Base-by-base conservation (phyloP, 2,329 filamentous ascomycete species). In the Clonostachys solani region DNA sequence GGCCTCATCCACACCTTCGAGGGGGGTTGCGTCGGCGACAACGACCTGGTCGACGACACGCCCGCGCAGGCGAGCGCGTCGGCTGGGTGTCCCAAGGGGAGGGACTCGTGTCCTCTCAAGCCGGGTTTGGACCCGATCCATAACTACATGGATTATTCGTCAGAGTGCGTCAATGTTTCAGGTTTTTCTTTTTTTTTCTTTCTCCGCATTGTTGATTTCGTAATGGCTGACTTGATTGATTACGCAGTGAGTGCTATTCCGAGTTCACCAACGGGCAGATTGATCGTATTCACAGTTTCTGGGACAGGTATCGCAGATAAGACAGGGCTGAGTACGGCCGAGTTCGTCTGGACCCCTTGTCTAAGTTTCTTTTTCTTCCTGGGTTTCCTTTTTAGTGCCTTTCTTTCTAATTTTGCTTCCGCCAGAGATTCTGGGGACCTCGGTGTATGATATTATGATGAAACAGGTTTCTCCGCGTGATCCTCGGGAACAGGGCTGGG, bases 1-100 rank as follows among this genome's bases (percentile, higher is more conserved):
- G 72, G 72, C 44, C 65, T 77, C 19, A 65, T 63, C 54, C 73
- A 77, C 59, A 73, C 72, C 42, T 76, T 76, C 58, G 56, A 73
- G 50, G 71, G 66, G 40, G 69, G 66, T 49, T 67, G 66, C 53
- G 52, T 15, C 15, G 56, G 60, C 7, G 50, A 43, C 41, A 70
- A 68, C 37, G 72, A 75, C 54, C 56, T 51, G 35, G 57, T 74
- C 16, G 52, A 56, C 47, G 71, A 74, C 49, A 74, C 71, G 17
- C 68, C 71, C 18, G 60, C 66, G 23, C 59, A 68, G 54, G 53
- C 52, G 58, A 62, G 52, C 40, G 40, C 56, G 16, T 56, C 59
- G 29, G 52, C 46, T 13, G 68, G 68, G 13, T 73, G 69, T 57
- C 68, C 67, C 29, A 44, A 48, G n/a, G 60, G 57, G 6, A 61